phyloP scores from a whole-genome alignment of 805 yeast genomes.

The Yarrowia sp. region DNA sequence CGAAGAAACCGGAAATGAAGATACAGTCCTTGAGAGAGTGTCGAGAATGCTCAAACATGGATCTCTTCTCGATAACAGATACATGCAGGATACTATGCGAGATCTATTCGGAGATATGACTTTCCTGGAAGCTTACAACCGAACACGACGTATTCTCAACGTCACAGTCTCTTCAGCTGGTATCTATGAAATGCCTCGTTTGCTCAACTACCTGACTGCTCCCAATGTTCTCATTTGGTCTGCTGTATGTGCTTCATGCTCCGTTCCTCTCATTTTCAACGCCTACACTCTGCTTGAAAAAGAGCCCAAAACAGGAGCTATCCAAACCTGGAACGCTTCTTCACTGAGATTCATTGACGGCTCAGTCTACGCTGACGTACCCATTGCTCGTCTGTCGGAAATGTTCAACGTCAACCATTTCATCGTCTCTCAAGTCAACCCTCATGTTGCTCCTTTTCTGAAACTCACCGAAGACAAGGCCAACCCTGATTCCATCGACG shows the following conservation, averaged over 20 bases:
- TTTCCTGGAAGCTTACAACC: constrained; percentile 88
- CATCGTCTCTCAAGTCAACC: constrained; percentile 96
- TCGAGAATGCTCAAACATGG: constrained; percentile 76
- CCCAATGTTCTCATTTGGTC: constrained; percentile 91
- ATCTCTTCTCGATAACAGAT: constrained; percentile 78
- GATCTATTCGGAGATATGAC: constrained; percentile 84
- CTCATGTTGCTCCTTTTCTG: constrained; percentile 89
- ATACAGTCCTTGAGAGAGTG: constrained; percentile 51
- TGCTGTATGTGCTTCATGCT: constrained; percentile 91
- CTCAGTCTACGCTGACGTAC: constrained; percentile 90
- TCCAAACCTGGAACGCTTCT: constrained; percentile 78
- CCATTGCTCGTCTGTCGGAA: constrained; percentile 84
- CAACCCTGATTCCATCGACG: constrained; percentile 35
- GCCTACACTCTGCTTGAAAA: constrained; percentile 84
- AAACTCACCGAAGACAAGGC: constrained; percentile 39
- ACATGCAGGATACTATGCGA: constrained; percentile 70
- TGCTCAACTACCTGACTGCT: constrained; percentile 86
- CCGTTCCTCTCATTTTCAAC: constrained; percentile 88
- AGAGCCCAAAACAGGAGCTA: constrained; percentile 65
- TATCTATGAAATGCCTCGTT: constrained; percentile 83
- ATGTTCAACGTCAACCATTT: constrained; percentile 98
- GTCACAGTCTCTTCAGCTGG: constrained; percentile 93
- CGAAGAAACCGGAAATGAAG: constrained; percentile 53
- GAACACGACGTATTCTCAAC: constrained; percentile 90
- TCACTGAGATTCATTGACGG: constrained; percentile 90